phyloP scores from a whole-genome alignment of 495 filamentous ascomycete genomes.

The Glutinoglossum americanum region DNA sequence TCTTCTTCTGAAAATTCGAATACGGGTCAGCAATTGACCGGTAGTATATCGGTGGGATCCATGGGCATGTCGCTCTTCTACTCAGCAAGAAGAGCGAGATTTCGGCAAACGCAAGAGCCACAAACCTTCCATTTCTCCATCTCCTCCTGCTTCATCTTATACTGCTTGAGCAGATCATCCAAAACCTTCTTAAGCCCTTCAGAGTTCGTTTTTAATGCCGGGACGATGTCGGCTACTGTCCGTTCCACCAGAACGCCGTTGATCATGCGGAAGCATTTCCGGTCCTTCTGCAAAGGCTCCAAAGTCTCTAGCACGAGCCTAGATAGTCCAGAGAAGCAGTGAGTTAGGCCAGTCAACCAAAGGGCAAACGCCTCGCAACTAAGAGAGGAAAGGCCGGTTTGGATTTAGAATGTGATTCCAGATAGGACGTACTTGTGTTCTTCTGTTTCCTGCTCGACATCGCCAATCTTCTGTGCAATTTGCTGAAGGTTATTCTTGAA shows the following conservation, averaged over 20 bases:
- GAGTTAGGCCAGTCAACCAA: slow-evolving; percentile 3
- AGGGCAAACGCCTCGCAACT: background rate
- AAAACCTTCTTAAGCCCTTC: slow-evolving; percentile 92
- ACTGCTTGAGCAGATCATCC: slow-evolving; percentile 89
- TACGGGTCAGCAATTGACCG: background rate
- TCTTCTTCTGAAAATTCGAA: slow-evolving; percentile 59
- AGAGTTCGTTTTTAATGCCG: slow-evolving; percentile 78
- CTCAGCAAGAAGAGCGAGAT: background rate
- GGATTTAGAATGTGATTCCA: background rate
- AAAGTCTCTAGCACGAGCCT: slow-evolving; percentile 94
- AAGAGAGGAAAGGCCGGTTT: background rate
- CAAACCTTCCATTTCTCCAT: slow-evolving; percentile 96
- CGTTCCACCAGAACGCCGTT: slow-evolving; percentile 90
- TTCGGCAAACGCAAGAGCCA: background rate
- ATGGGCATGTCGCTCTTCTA: background rate
- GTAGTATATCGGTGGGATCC: background rate
- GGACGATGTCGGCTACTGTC: slow-evolving; percentile 78
- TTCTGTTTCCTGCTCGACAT: slow-evolving; percentile 89
- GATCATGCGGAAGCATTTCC: slow-evolving; percentile 97
- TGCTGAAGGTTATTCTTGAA: slow-evolving; percentile 92
- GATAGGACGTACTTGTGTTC: slow-evolving; percentile 70
- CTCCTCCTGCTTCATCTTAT: slow-evolving; percentile 83
- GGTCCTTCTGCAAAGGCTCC: slow-evolving; percentile 56
- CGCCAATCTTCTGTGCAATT: slow-evolving; percentile 85
- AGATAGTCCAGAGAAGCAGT: slow-evolving; percentile 9